A percentile compares a stretch with the other conserved stretches of the same genome.
These are phyloP conservation scores for Rubia yunnanensis DNA, from an alignment of 257 asterid genomes.

Conservation along the genomic window DNA sequence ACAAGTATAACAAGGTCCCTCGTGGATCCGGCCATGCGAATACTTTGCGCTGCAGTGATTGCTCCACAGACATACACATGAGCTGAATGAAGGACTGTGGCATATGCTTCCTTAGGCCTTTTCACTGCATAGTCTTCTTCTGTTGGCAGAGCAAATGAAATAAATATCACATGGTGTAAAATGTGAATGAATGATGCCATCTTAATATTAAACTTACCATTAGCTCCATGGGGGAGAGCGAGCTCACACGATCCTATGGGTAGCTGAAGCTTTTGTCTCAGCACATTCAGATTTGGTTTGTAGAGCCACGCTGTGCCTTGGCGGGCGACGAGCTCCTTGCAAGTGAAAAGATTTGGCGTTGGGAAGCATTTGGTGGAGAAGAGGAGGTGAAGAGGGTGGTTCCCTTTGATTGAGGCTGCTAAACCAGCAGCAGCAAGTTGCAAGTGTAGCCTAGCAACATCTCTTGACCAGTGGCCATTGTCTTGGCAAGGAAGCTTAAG, in stretches of 20 bases:
- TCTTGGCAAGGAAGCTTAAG: conserved; percentile 79
- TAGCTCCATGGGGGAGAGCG: conserved; percentile 60
- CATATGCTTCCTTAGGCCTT: conserved; percentile 69
- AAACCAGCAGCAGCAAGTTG: conserved; percentile 63
- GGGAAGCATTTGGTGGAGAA: conserved; percentile 62
- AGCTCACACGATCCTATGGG: conserved; percentile 92
- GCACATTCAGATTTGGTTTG: conserved; percentile 34
- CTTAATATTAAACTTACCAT: conserved; percentile 29
- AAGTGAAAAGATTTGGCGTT: conserved; percentile 49
- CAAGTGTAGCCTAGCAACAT: conserved; percentile 63
- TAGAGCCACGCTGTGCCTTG: conserved; percentile 58
- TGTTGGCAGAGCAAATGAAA: conserved; percentile 12
- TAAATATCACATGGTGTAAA: background rate
- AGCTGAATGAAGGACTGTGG: conserved; percentile 87
- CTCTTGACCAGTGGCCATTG: conserved; percentile 75
- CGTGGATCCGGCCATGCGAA: conserved; percentile 75
- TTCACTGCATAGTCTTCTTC: conserved; percentile 28
- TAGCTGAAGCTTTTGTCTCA: conserved; percentile 56
- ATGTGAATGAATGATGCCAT: background rate
- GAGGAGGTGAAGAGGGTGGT: conserved; percentile 40
- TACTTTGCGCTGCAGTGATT: conserved; percentile 87
- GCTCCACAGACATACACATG: conserved; percentile 89
- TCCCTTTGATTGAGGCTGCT: conserved; percentile 54
- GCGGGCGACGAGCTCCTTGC: conserved; percentile 48
- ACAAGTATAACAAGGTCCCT: conserved; percentile 85